These are phyloP conservation scores for Solanum chmielewskii DNA, from an alignment of 257 asterid species.

Conservation along the genomic window DNA sequence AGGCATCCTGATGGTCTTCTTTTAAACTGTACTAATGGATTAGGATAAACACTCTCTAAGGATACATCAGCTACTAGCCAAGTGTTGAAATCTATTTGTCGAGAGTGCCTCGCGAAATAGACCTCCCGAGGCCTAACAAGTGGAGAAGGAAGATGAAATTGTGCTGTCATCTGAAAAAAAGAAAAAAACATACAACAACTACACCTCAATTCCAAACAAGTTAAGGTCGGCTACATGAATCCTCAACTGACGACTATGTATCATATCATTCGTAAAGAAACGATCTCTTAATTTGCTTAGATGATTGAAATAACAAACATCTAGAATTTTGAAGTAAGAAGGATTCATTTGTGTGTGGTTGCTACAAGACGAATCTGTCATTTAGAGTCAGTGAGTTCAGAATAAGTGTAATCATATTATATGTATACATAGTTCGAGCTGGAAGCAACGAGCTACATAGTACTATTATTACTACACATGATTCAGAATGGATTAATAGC, in stretches of 20 bases:
- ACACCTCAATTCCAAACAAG: not conserved
- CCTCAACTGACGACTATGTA: not conserved
- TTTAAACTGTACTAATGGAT: slow-evolving; percentile 9
- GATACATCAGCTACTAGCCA: slow-evolving; percentile 56
- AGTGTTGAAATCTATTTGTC: slow-evolving; percentile 17
- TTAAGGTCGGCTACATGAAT: not conserved
- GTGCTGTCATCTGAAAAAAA: slow-evolving; percentile 32
- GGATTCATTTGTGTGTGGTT: not conserved
- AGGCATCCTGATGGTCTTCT: slow-evolving; percentile 59
- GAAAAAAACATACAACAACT: not conserved
- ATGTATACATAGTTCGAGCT: not conserved
- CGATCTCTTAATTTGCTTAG: not conserved
- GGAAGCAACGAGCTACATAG: not conserved
- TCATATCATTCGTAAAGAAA: slow-evolving; percentile 17
- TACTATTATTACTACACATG: not conserved
- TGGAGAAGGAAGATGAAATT: slow-evolving; percentile 41
- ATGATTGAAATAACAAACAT: not conserved
- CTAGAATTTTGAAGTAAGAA: not conserved
- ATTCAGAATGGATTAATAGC: not conserved
- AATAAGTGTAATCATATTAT: not conserved
- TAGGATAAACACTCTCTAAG: slow-evolving; percentile 34
- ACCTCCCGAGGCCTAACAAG: slow-evolving; percentile 23
- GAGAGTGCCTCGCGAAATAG: slow-evolving; percentile 36
- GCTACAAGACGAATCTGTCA: not conserved
- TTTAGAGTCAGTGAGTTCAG: not conserved